phyloP scores from a whole-genome alignment of 495 filamentous ascomycete species.

The Neurospora sp. region DNA sequence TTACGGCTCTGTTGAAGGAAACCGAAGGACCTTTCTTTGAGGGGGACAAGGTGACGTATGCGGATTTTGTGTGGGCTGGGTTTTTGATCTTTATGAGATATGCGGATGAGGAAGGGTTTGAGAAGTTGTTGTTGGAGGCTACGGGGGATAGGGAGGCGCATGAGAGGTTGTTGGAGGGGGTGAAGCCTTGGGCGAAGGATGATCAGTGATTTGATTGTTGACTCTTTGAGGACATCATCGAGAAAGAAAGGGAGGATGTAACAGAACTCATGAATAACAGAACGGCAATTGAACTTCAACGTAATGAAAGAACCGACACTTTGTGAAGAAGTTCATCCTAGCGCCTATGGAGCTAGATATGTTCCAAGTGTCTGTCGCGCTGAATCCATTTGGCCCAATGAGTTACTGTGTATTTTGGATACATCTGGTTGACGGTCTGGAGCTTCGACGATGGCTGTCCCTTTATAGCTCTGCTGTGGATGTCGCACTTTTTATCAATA shows the following conservation, averaged over 20 bases:
- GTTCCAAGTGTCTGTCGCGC: neutral
- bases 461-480: neutral
- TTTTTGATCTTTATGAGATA: slow-evolving; percentile 24
- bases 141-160: slow-evolving; percentile 27
- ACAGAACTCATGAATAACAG: neutral
- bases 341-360: neutral
- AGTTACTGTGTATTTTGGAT: neutral
- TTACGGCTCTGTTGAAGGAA: slow-evolving; percentile 41
- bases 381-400: neutral
- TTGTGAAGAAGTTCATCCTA: neutral
- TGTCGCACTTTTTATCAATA: neutral
- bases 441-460: neutral
- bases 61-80: slow-evolving; percentile 34
- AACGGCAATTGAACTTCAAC: neutral
- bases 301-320: too few relatives aligned
- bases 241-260: neutral
- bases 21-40: slow-evolving; percentile 38
- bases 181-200: slow-evolving; percentile 28
- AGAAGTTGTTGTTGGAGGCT: slow-evolving; percentile 20
- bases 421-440: neutral
- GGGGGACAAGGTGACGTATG: slow-evolving; percentile 26
- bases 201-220: slow-evolving; percentile 8
- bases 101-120: slow-evolving; percentile 24
- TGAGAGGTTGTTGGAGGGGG: slow-evolving; percentile 25
- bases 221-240: neutral